Evolutionary conservation across 2,329 filamentous ascomycete species (phyloP).

Genomic region (Hymenoscyphus repandus): DNA sequence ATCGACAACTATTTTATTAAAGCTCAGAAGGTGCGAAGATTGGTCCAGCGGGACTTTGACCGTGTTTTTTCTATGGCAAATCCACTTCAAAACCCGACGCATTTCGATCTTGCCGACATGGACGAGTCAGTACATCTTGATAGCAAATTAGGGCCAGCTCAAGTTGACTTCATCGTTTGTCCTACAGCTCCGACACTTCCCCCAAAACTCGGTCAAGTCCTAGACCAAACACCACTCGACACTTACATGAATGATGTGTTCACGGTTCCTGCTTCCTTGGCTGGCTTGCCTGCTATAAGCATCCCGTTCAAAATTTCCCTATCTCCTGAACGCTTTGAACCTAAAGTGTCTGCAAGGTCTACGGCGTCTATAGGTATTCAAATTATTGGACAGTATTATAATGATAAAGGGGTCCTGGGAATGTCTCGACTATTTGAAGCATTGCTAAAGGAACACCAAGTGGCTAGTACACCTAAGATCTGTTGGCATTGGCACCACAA

Average conservation of each 20-base stretch:
- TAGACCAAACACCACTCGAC: slow-evolving; percentile 54
- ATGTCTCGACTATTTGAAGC: slow-evolving; percentile 38
- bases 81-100: slow-evolving; percentile 52
- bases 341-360: slow-evolving; percentile 12
- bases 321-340: slow-evolving; percentile 31
- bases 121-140: slow-evolving; percentile 45
- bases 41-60: slow-evolving; percentile 86
- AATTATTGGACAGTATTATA: slow-evolving; percentile 75
- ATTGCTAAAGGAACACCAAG: no score
- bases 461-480: no score
- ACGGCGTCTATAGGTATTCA: slow-evolving; percentile 53
- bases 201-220: slow-evolving; percentile 57
- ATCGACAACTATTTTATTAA: slow-evolving; percentile 97
- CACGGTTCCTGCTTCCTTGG: slow-evolving; percentile 89
- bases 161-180: slow-evolving; percentile 81
- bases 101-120: slow-evolving; percentile 58
- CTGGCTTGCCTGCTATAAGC: slow-evolving; percentile 83
- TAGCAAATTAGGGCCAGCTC: slow-evolving; percentile 51
- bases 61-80: slow-evolving; percentile 66
- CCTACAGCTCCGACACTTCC: slow-evolving; percentile 79
- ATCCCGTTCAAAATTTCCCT: slow-evolving; percentile 53
- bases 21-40: slow-evolving; percentile 78
- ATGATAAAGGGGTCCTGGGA: slow-evolving; percentile 59
- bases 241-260: slow-evolving; percentile 92
- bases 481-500: no score